These are phyloP conservation scores for Zygosaccharomyces kombuchaensis DNA, from an alignment of 805 yeast genomes.

Conservation along the genomic window DNA sequence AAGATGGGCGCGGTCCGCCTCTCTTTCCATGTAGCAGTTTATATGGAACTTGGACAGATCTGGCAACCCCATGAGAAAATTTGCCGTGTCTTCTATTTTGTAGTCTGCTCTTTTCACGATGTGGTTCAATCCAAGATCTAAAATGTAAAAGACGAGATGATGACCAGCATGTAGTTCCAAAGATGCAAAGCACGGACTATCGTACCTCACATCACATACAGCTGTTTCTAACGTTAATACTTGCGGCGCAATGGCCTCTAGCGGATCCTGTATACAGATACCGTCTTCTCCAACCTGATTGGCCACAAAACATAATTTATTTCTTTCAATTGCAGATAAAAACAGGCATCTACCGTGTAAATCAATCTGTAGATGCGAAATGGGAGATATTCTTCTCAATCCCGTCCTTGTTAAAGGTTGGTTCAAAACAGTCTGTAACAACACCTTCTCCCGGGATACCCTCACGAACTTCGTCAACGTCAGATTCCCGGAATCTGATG, in stretches of 20 bases:
- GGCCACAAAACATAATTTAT: constrained; percentile 65
- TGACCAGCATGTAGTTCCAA: constrained; percentile 50
- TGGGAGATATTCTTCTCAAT: constrained; percentile 69
- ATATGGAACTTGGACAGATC: constrained; percentile 33
- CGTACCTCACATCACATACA: constrained; percentile 71
- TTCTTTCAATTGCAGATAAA: constrained; percentile 67
- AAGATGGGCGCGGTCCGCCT: constrained; percentile 34
- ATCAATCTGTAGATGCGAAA: constrained; percentile 65
- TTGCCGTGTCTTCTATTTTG: constrained; percentile 37
- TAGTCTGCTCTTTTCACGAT: constrained; percentile 51
- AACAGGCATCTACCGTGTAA: constrained; percentile 66
- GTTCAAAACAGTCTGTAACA: constrained; percentile 43
- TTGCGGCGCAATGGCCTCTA: constrained; percentile 56
- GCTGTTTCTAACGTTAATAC: constrained; percentile 49
- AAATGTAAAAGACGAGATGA: constrained; percentile 62
- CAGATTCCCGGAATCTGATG: constrained; percentile 78
- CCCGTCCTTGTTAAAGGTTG: constrained; percentile 76
- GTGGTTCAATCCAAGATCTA: constrained; percentile 83
- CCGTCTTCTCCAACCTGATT: constrained; percentile 47
- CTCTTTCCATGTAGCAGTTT: constrained; percentile 7
- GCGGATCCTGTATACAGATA: constrained; percentile 61
- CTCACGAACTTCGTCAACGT: constrained; percentile 46
- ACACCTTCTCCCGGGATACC: constrained; percentile 1
- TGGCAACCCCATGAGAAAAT: constrained; percentile 62
- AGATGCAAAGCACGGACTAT: constrained; percentile 81